Evolutionary conservation across 176 grass and related monocot species (phyloP), one percentile per base, ranked within the genome.

Genomic region (Tuctoria greenei): DNA sequence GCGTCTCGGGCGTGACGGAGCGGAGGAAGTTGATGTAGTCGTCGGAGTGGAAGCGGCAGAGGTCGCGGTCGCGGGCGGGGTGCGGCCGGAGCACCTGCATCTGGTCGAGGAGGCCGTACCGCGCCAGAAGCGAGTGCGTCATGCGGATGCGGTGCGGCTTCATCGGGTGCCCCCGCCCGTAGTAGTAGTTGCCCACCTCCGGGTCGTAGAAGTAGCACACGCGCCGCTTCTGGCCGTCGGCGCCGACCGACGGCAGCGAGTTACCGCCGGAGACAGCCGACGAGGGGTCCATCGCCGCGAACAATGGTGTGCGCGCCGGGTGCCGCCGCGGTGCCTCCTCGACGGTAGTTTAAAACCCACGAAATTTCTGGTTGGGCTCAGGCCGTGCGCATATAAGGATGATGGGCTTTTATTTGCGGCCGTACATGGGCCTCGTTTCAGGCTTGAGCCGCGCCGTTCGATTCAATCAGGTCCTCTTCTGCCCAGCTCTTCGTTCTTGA

Each of bases 171-270:
- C 88, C 90, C 67, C 87, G 93, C 23, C 93, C 93, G 82, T 93
- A 97, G 90, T 97, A 97, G 93, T 97, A 97, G 90, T 93, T 93
- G n/a, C 93, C 93, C 76, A 97, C 88, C 45, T 97, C 93, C 75
- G 85, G 38, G 75, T 97, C 93, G 93, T 97, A 97, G 82, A 90
- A 97, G 90, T 97, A 97, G 83, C 93, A 97, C 20, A 97, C 93
- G 17, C 88, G 89, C 38, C 93, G 93, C 90, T 97, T 97, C 68
- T 62, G 55, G n/a, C 63, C 90, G 69, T 93, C 93, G 21, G 82
- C 13, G 0, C 93, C 87, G 7, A 84, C 58, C 43, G 90, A 80
- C 27, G 88, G 76, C 58, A 97, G 85, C 47, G 93, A 97, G 79
- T 90, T 90, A 55, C 93, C 90, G 42, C 90, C 90, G 45, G 74